phyloP scores from a whole-genome alignment of 2,329 filamentous ascomycete genomes.

The Ceratocystis alfenasii region DNA sequence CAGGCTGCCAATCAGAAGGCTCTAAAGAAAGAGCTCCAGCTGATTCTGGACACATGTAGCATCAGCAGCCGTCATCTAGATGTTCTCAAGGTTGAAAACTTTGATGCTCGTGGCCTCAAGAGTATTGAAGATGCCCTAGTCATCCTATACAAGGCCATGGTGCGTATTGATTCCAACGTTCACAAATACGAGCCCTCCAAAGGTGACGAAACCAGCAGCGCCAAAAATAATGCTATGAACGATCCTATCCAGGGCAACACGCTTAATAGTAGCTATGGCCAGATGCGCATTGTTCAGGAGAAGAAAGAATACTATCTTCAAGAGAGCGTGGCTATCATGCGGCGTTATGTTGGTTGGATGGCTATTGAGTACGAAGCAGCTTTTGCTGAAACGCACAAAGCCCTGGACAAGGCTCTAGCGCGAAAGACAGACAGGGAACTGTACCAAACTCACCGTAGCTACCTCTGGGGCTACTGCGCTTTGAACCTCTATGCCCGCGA shows the following conservation, averaged over 20 bases:
- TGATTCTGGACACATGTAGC: constrained; percentile 79
- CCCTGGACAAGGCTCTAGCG: constrained; percentile 47
- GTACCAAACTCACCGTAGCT: constrained; percentile 54
- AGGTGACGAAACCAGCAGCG: constrained; percentile 32
- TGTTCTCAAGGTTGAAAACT: constrained; percentile 58
- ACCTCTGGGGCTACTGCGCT: constrained; percentile 79
- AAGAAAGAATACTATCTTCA: constrained; percentile 81
- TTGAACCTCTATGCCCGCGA: constrained; percentile 81
- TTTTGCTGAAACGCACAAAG: constrained; percentile 55
- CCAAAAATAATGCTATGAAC: constrained; percentile 17
- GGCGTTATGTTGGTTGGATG: constrained; percentile 71
- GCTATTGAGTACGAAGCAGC: constrained; percentile 66
- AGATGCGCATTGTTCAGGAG: constrained; percentile 88
- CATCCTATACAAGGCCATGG: constrained; percentile 80
- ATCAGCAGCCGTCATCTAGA: constrained; percentile 59
- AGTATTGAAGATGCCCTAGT: constrained; percentile 68
- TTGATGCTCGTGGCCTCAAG: constrained; percentile 62
- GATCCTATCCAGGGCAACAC: constrained; percentile 35
- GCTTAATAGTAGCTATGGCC: constrained; percentile 63
- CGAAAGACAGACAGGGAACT: constrained; percentile 65
- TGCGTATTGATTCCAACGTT: constrained; percentile 79
- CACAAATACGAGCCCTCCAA: constrained; percentile 41
- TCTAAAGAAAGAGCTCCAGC: constrained; percentile 77
- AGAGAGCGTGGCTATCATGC: constrained; percentile 65
- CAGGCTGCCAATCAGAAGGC: constrained; percentile 95